Base-by-base conservation (phyloP, 2,329 filamentous ascomycete genomes). In the Stachybotrys chlorohalonatus region DNA sequence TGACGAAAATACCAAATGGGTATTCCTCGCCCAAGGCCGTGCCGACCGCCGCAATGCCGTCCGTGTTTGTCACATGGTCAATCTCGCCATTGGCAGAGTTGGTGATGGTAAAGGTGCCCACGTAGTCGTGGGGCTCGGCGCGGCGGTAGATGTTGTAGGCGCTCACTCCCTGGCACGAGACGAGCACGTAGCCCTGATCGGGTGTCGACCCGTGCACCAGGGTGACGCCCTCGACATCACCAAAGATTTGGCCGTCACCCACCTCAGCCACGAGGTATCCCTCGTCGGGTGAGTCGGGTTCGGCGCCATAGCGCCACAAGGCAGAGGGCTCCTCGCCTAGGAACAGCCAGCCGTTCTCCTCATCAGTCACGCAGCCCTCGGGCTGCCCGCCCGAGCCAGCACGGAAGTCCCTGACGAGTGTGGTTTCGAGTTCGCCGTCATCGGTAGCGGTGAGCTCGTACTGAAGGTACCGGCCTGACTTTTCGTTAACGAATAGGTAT, bases 401-500 rank as follows among this genome's bases (percentile, higher is more conserved):
- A 2, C 68, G 72, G 52, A 81, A 81, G 45, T 73, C 71, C n/a
- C 78, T 72, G 2, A 81, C 75, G 1, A 82, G 71, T 0, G 64
- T 70, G 0, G 76, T 78, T 36, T 73, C 61, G 1, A 81, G 69
- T 1, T 70, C 70, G 6, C 72, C 72, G 32, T 75, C 65, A 3
- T 65, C 36, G 5, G 68, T 67, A 0, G 73, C 66, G 0, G 72
- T 72, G 1, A 81, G 64, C 55, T 79, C 75, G 56, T 76, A 81
- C 59, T 81, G 78, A 0, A 81, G 72, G 57, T 80, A 81, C n/a
- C 74, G 67, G 1, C 77, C 75, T 0, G 75, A 71, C 58, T 81
- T 81, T 52, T 75, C 73, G 58, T 81, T 81, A 56, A 80, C 77
- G 52, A 81, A 81, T 24, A 81, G 72, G 54, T 79, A 80, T 46